Percentiles rank a stretch among this genome's conserved stretches.
Evolutionary conservation across 352 stramenopile species (phyloP).

Genomic region (Phytophthora hibernalis): DNA sequence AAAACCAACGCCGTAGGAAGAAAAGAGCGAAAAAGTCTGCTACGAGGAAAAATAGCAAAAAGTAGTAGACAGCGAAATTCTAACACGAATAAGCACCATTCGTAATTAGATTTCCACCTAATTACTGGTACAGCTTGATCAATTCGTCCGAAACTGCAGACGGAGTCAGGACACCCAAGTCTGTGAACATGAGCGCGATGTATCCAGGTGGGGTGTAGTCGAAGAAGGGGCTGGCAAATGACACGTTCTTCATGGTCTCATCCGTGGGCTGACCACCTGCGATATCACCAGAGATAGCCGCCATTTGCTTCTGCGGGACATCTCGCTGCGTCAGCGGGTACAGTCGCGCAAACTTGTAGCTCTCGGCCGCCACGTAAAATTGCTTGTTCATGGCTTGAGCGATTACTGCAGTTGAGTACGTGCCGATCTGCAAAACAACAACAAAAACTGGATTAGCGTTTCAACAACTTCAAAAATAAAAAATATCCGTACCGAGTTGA

Average conservation of each 20-base stretch:
- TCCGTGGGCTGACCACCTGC: slow-evolving; percentile 31
- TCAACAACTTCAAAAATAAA: background rate
- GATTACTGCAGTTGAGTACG: slow-evolving; percentile 94
- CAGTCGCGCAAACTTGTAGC: slow-evolving; percentile 98
- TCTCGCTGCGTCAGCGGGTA: slow-evolving; percentile 98
- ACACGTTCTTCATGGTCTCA: slow-evolving; percentile 64
- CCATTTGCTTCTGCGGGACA: slow-evolving; percentile 85
- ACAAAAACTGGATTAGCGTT: background rate
- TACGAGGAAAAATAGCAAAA: slow-evolving; percentile 12
- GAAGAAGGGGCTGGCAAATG: slow-evolving; percentile 90
- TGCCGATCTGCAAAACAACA: slow-evolving; percentile 84
- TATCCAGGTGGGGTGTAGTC: slow-evolving; percentile 98
- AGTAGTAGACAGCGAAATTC: background rate
- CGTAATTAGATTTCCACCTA: slow-evolving; percentile 6
- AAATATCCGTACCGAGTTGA: slow-evolving; percentile 92
- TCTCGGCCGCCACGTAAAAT: slow-evolving; percentile 98
- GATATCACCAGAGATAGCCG: slow-evolving; percentile 44
- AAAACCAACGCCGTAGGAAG: slow-evolving; percentile 19
- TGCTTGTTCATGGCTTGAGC: slow-evolving; percentile 96
- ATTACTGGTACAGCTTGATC: slow-evolving; percentile 98
- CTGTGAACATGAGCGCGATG: slow-evolving; percentile 98
- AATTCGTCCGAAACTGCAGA: slow-evolving; percentile 98
- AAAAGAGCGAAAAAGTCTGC: slow-evolving; percentile 14
- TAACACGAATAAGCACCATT: background rate
- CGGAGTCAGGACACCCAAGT: slow-evolving; percentile 97